Evolutionary conservation across 1,284 basidiomycete species (phyloP).

Genomic region (Cerioporus squamosus): DNA sequence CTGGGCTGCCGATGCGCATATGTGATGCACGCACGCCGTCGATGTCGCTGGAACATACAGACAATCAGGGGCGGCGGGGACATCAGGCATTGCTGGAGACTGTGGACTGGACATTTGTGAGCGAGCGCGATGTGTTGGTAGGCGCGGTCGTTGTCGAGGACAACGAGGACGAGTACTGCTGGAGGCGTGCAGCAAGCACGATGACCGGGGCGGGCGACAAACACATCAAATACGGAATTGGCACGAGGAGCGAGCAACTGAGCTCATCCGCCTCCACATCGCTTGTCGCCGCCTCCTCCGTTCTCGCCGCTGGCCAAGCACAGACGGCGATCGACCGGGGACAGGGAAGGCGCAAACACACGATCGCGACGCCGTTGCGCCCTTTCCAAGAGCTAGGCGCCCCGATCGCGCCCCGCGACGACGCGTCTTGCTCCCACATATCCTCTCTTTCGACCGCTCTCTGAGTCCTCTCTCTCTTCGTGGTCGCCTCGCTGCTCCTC

Average conservation of each 20-base stretch:
- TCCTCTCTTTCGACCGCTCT: too few species aligned
- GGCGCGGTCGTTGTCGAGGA: not conserved
- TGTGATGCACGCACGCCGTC: not conserved
- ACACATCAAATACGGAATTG: conserved; percentile 21
- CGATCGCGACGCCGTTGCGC: too few species aligned
- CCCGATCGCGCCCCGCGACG: too few species aligned
- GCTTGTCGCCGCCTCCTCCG: conserved; percentile 9
- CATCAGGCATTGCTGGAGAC: not conserved
- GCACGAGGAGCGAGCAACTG: conserved; percentile 9
- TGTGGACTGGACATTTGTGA: not conserved
- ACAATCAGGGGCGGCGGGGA: not conserved
- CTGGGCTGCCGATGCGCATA: conserved; percentile 1
- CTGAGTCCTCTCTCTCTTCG: too few species aligned
- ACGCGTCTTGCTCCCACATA: too few species aligned
- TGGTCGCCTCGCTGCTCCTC: too few species aligned
- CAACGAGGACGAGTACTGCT: not conserved
- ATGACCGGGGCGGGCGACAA: conserved; percentile 20
- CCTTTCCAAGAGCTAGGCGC: too few species aligned
- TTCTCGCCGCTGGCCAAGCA: conserved; percentile 9
- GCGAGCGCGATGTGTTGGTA: not conserved
- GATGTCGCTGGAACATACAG: not conserved
- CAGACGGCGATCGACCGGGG: too few species aligned
- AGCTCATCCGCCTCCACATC: conserved; percentile 16
- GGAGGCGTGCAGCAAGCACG: too few species aligned
- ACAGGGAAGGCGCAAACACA: too few species aligned